These are phyloP conservation scores for Fraxinus pennsylvanica DNA, from an alignment of 257 asterid species.

Conservation along the genomic window DNA sequence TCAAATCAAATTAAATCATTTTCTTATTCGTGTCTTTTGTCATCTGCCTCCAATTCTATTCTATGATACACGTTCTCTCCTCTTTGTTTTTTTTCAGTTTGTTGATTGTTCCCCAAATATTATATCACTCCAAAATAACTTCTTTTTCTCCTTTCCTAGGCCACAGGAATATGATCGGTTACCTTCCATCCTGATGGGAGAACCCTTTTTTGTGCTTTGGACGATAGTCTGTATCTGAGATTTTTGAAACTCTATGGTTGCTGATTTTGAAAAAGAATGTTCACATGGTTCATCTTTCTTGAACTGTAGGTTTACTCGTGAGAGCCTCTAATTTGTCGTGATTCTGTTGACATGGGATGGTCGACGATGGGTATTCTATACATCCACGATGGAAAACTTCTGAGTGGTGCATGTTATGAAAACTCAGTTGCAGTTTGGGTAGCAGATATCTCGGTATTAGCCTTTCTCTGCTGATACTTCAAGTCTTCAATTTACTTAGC, in stretches of 20 bases:
- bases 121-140: slow-evolving; percentile 17
- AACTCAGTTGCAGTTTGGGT: slow-evolving; percentile 93
- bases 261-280: slow-evolving; percentile 16
- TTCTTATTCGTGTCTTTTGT: neutral
- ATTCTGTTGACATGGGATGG: slow-evolving; percentile 96
- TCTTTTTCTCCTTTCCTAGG: slow-evolving; percentile 45
- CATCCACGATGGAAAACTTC: slow-evolving; percentile 82
- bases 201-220: slow-evolving; percentile 82
- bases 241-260: slow-evolving; percentile 16
- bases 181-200: slow-evolving; percentile 92
- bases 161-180: slow-evolving; percentile 75
- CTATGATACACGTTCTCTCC: neutral
- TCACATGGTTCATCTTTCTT: slow-evolving; percentile 28
- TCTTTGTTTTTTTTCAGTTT: neutral
- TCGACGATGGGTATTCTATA: slow-evolving; percentile 86
- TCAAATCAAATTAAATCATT: neutral
- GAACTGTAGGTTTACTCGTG: slow-evolving; percentile 82
- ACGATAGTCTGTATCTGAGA: slow-evolving; percentile 61
- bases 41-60: neutral
- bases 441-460: slow-evolving; percentile 84
- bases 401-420: slow-evolving; percentile 88
- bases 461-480: slow-evolving; percentile 22
- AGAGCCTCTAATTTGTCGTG: slow-evolving; percentile 91
- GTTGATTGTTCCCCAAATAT: slow-evolving; percentile 12
- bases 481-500: neutral